Percentiles rank a stretch among this genome's conserved stretches.
Conservation (phyloP, 768 basidiomycete species). For the Pulveroboletus ravenelii region DNA sequence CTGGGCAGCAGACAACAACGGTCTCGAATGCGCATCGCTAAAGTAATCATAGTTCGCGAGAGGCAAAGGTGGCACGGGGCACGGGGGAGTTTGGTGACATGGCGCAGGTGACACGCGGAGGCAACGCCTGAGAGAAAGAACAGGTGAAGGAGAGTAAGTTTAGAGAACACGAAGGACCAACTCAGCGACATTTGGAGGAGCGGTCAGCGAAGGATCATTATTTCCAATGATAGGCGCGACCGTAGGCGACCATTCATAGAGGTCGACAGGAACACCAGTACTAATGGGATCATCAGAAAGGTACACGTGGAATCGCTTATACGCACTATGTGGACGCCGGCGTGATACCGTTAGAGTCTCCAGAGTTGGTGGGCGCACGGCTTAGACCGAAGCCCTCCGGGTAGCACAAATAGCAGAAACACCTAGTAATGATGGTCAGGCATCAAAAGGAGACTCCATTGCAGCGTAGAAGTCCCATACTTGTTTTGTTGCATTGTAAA, state of each 20-base stretch:
- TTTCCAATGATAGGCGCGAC: not conserved
- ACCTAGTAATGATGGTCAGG: slow-evolving; percentile 1
- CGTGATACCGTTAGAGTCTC: not conserved
- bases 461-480: slow-evolving; percentile 4
- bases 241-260: not conserved
- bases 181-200: not conserved
- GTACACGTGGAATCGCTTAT: not conserved
- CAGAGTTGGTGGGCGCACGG: not conserved
- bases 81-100: not conserved
- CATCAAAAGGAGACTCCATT: not conserved
- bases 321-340: slow-evolving; percentile 8
- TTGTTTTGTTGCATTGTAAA: slow-evolving; percentile 6
- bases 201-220: not conserved
- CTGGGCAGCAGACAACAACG: not conserved
- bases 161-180: slow-evolving; percentile 4
- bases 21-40: not conserved
- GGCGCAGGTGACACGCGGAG: not conserved
- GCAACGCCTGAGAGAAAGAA: slow-evolving; percentile 4
- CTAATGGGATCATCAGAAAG: slow-evolving; percentile 7
- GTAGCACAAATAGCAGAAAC: not conserved
- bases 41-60: not conserved
- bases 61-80: not conserved
- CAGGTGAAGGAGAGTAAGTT: not conserved
- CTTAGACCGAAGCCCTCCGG: not conserved
- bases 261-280: not conserved